Conservation (phyloP, 1,139 yeast species). For the Arxiozyma bovina region DNA sequence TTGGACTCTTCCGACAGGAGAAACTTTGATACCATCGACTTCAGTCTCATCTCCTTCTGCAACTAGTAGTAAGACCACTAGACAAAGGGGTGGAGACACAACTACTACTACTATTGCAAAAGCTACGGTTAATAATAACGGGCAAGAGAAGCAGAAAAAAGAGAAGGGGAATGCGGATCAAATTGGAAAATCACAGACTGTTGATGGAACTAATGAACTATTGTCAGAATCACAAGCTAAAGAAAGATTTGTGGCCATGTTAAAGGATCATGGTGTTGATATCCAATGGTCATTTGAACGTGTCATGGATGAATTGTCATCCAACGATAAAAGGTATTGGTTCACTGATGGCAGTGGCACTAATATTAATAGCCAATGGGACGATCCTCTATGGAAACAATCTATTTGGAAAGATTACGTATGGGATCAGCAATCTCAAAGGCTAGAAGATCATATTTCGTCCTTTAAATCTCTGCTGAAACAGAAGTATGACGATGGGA, state of each 20-base stretch:
- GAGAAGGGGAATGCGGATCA: not conserved
- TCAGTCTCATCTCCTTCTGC: not conserved
- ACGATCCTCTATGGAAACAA: conserved; percentile 51
- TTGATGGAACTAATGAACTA: not conserved
- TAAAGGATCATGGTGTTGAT: conserved; percentile 49
- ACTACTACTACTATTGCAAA: conserved; percentile 38
- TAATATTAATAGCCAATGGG: conserved; percentile 8
- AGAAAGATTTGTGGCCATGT: conserved; percentile 42
- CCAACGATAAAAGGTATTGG: conserved; percentile 64
- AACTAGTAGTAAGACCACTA: not conserved
- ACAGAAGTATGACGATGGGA: conserved; percentile 1
- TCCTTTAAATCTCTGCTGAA: not conserved
- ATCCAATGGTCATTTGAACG: conserved; percentile 68
- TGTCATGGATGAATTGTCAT: conserved; percentile 49
- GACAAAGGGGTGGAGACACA: conserved; percentile 66
- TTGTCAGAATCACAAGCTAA: conserved; percentile 32
- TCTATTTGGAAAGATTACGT: conserved; percentile 1
- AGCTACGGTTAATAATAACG: not conserved
- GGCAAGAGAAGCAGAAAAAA: not conserved
- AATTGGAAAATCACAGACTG: not conserved
- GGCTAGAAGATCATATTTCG: not conserved
- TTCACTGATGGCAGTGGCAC: conserved; percentile 31
- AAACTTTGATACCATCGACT: conserved; percentile 34
- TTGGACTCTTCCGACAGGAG: conserved; percentile 66
- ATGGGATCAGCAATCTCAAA: not conserved